Evolutionary conservation across 768 basidiomycete species (phyloP), one percentile per base, ranked within the genome.

Genomic region (Lentinus tigrinus): DNA sequence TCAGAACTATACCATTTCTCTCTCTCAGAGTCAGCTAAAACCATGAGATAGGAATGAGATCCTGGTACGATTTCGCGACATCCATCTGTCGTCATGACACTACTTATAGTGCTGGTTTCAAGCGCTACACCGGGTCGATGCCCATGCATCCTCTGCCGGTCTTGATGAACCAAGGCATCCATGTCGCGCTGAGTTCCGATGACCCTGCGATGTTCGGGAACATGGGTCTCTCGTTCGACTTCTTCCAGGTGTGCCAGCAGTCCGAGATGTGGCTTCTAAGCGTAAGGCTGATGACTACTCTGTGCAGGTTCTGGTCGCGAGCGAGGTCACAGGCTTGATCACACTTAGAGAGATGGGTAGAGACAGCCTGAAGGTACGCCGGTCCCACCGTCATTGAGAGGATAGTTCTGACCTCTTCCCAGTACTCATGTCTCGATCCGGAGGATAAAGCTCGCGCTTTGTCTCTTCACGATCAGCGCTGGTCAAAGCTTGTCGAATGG

Each of bases 121-220:
- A 89, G 87, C 83, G 89, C 10, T 74, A 89, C 52, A 88, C 89
- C 3, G 83, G 88, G 9, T 89, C 89, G 4, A 91, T 91, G 83
- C 85, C 85, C 3, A 86, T 84, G 80, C 89, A 92, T 67, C 89
- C 88, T 1, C 75, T 92, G 24, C 87, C 88, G 0, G 75, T 81
- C 19, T 65, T 90, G 36, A 68, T 92, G 48, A 91, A 88, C 68
- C 77, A 89, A 58, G 88, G 89, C 1, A 78, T 91, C 7, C 85
- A 86, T 3, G 85, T 92, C 6, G 83, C 82, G 0, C 77, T 92
- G 4, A 82, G 79, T 65, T 89, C 85, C 6, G 91, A 92, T 64
- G 90, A 92, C 64, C 91, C 91, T 4, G 76, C 88, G 0, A 77
- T 86, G 23, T 92, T 93, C 63, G 87, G 88, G 11, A 89, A 88